Percentiles rank a stretch among this genome's conserved stretches.
Evolutionary conservation across 352 stramenopile species (phyloP).

Genomic region (Globisporangium paroecandrum): DNA sequence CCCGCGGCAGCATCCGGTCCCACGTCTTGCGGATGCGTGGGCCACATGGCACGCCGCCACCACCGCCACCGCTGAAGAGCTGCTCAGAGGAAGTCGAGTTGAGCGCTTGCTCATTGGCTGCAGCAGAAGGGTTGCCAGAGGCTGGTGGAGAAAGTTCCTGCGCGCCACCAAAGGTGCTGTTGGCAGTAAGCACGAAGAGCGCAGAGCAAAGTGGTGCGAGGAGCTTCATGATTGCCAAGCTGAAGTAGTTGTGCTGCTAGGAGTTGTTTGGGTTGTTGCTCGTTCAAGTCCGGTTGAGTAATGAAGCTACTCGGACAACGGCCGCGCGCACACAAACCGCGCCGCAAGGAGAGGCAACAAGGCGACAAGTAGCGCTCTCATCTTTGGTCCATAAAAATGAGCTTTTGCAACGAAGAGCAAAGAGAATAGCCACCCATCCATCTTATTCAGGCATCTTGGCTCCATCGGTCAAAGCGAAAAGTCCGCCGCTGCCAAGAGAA

Average conservation of each 20-base stretch:
- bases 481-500: constrained; percentile 9
- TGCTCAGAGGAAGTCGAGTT: constrained; percentile 9
- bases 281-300: constrained; percentile 4
- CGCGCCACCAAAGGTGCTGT: neutral
- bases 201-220: neutral
- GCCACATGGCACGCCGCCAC: constrained; percentile 29
- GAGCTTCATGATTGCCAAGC: constrained; percentile 14
- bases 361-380: neutral
- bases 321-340: neutral
- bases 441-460: neutral
- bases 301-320: neutral
- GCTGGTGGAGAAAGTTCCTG: constrained; percentile 7
- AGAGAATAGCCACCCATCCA: neutral
- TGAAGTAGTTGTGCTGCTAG: neutral
- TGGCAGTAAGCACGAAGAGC: neutral
- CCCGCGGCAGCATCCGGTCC: constrained; percentile 47
- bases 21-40: constrained; percentile 77
- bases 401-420: neutral
- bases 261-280: neutral
- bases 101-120: neutral
- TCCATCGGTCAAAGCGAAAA: neutral
- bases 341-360: neutral
- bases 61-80: neutral
- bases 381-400: neutral
- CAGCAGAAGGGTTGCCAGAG: neutral